Evolutionary conservation across 2,329 filamentous ascomycete genomes (phyloP).

Genomic region (Fusarium sp.): DNA sequence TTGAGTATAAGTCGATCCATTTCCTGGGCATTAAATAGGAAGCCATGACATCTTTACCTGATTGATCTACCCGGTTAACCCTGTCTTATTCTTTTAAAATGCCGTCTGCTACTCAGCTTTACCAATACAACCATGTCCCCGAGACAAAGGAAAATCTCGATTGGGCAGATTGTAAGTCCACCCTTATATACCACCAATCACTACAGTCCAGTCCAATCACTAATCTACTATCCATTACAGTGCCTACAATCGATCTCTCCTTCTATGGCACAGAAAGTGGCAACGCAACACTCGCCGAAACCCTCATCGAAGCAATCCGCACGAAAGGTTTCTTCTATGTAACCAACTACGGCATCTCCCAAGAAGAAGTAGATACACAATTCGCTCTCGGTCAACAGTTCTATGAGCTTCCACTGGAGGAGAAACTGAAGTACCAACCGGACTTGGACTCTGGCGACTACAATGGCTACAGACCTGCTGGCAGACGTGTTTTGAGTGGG

Average conservation of each 20-base stretch:
- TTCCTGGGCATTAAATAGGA: not conserved
- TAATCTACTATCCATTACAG: constrained; percentile 16
- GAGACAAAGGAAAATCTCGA: constrained; percentile 53
- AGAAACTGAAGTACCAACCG: constrained; percentile 67
- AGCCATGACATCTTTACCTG: not conserved
- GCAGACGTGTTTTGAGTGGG: constrained; percentile 49
- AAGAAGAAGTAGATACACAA: constrained; percentile 67
- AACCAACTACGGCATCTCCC: constrained; percentile 69
- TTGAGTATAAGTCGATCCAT: not conserved
- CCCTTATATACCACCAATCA: too few relatives aligned
- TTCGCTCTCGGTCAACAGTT: constrained; percentile 70
- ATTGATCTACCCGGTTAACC: not conserved
- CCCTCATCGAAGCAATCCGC: constrained; percentile 50
- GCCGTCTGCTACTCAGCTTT: not conserved
- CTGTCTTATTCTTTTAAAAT: not conserved
- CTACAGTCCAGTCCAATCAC: not conserved
- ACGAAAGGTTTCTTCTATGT: constrained; percentile 53
- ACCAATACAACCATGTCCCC: constrained; percentile 51
- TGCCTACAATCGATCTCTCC: constrained; percentile 50
- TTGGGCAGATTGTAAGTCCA: constrained; percentile 51
- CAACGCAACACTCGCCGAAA: constrained; percentile 45
- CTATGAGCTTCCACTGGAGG: constrained; percentile 62
- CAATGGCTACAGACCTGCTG: constrained; percentile 66
- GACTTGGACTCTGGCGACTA: constrained; percentile 64
- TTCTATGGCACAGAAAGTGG: constrained; percentile 49